Conservation (phyloP, 2,329 filamentous ascomycete genomes). For the Fusarium compactum region DNA sequence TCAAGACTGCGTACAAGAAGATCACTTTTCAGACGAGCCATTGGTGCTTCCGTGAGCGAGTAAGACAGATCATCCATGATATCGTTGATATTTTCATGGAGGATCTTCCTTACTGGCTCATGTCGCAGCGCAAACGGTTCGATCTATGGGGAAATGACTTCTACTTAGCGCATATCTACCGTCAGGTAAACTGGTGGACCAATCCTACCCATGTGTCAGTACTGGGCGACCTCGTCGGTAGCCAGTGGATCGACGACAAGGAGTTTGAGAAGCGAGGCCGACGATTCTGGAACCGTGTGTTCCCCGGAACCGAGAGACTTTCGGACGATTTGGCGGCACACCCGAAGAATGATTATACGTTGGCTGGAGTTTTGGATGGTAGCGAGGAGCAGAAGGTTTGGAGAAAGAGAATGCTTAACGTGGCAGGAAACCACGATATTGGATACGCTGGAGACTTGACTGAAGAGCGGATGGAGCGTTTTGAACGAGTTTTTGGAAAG, state of each 20-base stretch:
- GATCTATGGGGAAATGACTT: constrained; percentile 95
- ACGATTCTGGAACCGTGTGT: constrained; percentile 85
- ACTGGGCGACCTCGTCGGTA: constrained; percentile 90
- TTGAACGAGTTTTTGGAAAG: constrained; percentile 86
- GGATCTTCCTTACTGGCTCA: constrained; percentile 76
- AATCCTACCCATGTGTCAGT: constrained; percentile 88
- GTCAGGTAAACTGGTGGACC: constrained; percentile 85
- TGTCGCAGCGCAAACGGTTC: constrained; percentile 79
- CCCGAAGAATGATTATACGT: constrained; percentile 62
- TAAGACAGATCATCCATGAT: constrained; percentile 68
- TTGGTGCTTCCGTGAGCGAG: constrained; percentile 62
- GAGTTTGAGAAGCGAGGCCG: constrained; percentile 82
- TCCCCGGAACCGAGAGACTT: constrained; percentile 75
- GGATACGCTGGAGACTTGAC: constrained; percentile 95
- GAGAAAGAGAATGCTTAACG: constrained; percentile 84
- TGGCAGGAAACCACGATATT: constrained; percentile 95
- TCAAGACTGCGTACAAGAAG: constrained; percentile 60
- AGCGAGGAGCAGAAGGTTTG: constrained; percentile 66
- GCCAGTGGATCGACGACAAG: constrained; percentile 90
- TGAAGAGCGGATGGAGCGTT: constrained; percentile 78
- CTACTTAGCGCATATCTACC: constrained; percentile 93
- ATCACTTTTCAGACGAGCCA: constrained; percentile 61
- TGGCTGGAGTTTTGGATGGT: constrained; percentile 63
- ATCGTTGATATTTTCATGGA: constrained; percentile 71
- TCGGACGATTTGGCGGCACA: constrained; percentile 65